Evolutionary conservation across 768 basidiomycete genomes (phyloP).

Genomic region (Russula earlei): DNA sequence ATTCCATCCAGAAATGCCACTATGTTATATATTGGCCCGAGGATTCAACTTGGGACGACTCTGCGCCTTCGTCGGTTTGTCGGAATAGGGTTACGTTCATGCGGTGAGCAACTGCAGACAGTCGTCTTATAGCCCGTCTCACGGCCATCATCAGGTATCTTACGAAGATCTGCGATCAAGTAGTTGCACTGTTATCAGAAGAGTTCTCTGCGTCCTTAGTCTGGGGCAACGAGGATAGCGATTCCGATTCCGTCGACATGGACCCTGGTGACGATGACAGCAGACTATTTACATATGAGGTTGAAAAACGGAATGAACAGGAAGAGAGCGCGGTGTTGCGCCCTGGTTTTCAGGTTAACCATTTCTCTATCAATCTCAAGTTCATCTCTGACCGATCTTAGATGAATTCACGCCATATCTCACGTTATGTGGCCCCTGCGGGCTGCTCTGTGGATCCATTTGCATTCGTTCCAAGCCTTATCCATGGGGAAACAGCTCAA

Average conservation of each 20-base stretch:
- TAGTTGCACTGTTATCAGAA: constrained; percentile 40
- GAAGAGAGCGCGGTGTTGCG: constrained; percentile 39
- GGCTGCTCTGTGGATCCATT: background rate
- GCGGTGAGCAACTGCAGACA: constrained; percentile 31
- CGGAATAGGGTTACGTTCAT: constrained; percentile 54
- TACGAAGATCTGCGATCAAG: constrained; percentile 49
- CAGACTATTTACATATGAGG: constrained; percentile 46
- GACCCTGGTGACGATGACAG: constrained; percentile 36
- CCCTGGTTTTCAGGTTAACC: constrained; percentile 40
- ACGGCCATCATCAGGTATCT: constrained; percentile 37
- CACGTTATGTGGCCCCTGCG: background rate
- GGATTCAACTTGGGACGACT: constrained; percentile 47
- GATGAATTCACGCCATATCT: background rate
- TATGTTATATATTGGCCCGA: constrained; percentile 28
- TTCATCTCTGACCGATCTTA: background rate
- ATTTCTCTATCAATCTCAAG: too few relatives aligned
- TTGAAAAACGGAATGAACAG: constrained; percentile 45
- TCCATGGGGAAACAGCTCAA: constrained; percentile 19
- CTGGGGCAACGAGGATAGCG: constrained; percentile 31
- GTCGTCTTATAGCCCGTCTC: background rate
- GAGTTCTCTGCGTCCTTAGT: constrained; percentile 38
- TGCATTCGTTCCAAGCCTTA: background rate
- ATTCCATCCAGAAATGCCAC: constrained; percentile 21
- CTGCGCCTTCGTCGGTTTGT: constrained; percentile 33
- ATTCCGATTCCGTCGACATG: constrained; percentile 25